Evolutionary conservation across 257 asterid species (phyloP), one percentile per base, ranked within the genome.

Genomic region (Solanum tarijense): DNA sequence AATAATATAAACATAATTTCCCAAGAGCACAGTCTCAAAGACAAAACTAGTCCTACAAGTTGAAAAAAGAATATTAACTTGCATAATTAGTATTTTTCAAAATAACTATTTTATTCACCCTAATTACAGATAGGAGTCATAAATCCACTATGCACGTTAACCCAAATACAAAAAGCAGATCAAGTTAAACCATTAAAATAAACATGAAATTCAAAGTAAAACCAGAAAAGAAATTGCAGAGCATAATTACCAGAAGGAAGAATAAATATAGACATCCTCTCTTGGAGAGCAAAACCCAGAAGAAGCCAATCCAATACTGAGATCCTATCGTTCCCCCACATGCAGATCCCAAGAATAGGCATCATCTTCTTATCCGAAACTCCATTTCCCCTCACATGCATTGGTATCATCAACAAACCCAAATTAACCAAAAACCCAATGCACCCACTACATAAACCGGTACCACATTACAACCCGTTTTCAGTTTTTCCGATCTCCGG

Each of bases 401-500:
- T 31, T 82, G 86, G 86, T 48, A 82, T 82, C 86, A 31, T 82
- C 86, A 82, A 82, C 86, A 81, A 81, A 27, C n/a, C 62, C 65
- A 71, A 41, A 25, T 41, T 39, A 41, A 27, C 65, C 87, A 23
- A 85, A 34, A 52, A 36, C 23, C 62, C 75, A 38, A 32, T 34
- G 34, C 52, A 36, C 48, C 72, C 36, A 84, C 55, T 5, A 36
- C 12, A 25, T n/a, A 38, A 38, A 21, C 35, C 71, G 71, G 27
- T 9, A 69, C 71, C 88, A 71, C 69, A 86, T 86, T 71, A 20
- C 48, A 23, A 86, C 88, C 88, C 69, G 31, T 20, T 68, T 23
- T 76, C 31, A 36, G 20, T 75, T 6, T 73, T 35, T n/a, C 9
- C 20, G 52, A n/a, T 74, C 52, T 25, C 55, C 32, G 20, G 83